Conservation (phyloP, 106 monocot species). For the Agapanthus africanus region DNA sequence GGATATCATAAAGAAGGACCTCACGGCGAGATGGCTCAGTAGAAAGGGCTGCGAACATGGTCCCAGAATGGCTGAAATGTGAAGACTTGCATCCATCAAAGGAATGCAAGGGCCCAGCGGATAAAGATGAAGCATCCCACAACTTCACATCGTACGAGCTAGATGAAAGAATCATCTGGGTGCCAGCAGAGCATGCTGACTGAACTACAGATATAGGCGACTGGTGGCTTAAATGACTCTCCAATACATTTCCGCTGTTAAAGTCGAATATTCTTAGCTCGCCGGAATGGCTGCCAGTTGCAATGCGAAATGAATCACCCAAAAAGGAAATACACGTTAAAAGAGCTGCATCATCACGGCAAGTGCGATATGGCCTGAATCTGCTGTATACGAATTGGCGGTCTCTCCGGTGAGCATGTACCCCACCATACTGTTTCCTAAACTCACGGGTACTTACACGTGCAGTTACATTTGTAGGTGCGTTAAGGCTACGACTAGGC, state of each 20-base stretch:
- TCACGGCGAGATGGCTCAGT: conserved; percentile 51
- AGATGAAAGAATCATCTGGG: conserved; percentile 71
- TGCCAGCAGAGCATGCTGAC: conserved; percentile 45
- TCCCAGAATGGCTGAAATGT: conserved; percentile 74
- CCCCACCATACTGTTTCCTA: conserved; percentile 55
- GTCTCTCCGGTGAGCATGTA: conserved; percentile 72
- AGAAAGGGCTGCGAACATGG: conserved; percentile 69
- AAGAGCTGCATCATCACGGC: conserved; percentile 73
- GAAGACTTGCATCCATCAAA: conserved; percentile 95
- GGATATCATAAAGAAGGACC: conserved; percentile 87
- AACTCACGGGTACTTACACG: conserved; percentile 63
- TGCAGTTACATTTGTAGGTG: conserved; percentile 84
- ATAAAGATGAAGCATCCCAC: conserved; percentile 73
- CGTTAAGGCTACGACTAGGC: conserved; percentile 69
- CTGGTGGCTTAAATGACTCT: conserved; percentile 63
- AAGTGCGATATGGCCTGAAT: conserved; percentile 79
- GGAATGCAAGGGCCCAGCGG: conserved; percentile 68
- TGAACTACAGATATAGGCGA: conserved; percentile 52
- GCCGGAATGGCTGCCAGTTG: conserved; percentile 71
- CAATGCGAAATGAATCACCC: conserved; percentile 62
- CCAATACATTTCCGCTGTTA: conserved; percentile 56
- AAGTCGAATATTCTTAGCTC: conserved; percentile 86
- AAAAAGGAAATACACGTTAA: conserved; percentile 80
- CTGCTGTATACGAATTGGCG: conserved; percentile 94
- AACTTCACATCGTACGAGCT: conserved; percentile 57